A percentile compares a stretch with the other conserved stretches of the same genome.
These are phyloP conservation scores for Asterionellopsis glacialis DNA, from an alignment of 108 stramenopile species.

Conservation along the genomic window DNA sequence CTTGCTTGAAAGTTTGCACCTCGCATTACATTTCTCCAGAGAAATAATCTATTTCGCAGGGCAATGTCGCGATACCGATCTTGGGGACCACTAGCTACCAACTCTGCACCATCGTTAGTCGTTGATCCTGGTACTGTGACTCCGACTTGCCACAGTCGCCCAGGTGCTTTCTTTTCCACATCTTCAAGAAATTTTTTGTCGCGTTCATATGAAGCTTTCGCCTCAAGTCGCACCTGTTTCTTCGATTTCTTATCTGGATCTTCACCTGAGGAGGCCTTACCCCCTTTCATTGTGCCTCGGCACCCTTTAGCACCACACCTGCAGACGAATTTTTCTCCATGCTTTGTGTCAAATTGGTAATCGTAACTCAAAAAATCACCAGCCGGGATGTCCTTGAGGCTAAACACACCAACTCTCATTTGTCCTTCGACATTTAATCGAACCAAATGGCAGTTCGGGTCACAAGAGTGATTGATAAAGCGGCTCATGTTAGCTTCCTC, in stretches of 20 bases:
- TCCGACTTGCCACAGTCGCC: neutral
- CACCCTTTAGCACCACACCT: conserved; percentile 73
- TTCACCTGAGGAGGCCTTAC: conserved; percentile 8
- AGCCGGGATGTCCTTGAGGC: conserved; percentile 54
- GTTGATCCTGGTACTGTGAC: no score
- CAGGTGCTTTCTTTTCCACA: conserved; percentile 17
- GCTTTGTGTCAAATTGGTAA: conserved; percentile 85
- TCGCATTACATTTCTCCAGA: conserved; percentile 62
- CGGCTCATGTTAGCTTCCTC: conserved; percentile 78
- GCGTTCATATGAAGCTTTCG: conserved; percentile 40
- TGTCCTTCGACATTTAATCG: conserved; percentile 79
- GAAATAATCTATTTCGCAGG: conserved; percentile 31
- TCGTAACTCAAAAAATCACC: conserved; percentile 91
- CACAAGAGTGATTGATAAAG: conserved; percentile 95
- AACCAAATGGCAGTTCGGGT: conserved; percentile 86
- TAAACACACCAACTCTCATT: conserved; percentile 83
- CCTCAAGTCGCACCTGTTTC: conserved; percentile 41
- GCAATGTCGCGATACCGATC: conserved; percentile 24
- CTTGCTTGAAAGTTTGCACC: conserved; percentile 49
- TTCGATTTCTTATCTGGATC: conserved; percentile 32
- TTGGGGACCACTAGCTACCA: conserved; percentile 49
- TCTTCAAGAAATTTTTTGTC: conserved; percentile 59
- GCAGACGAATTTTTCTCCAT: conserved; percentile 59
- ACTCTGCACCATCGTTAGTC: conserved; percentile 14
- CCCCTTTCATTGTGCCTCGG: conserved; percentile 76